Evolutionary conservation across 208 protist species (phyloP).

Genomic region (Leishmania tropica): DNA sequence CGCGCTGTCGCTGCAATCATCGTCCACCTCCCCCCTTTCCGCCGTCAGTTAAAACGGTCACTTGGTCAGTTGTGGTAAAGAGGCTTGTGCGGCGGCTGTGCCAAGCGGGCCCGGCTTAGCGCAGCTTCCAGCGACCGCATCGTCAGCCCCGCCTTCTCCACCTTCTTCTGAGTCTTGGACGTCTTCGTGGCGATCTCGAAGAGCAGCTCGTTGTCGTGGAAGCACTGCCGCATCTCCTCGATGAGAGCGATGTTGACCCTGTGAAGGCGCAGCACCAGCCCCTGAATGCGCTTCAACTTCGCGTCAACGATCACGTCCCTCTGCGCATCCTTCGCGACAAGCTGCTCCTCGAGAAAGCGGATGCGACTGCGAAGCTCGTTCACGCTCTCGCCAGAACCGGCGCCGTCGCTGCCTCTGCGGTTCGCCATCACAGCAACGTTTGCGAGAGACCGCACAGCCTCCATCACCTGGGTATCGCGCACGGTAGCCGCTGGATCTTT

Average conservation of each 20-base stretch:
- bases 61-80: slow-evolving; percentile 69
- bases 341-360: slow-evolving; percentile 41
- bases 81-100: slow-evolving; percentile 52
- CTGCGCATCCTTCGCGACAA: slow-evolving; percentile 67
- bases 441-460: slow-evolving; percentile 51
- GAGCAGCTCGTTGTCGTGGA: slow-evolving; percentile 60
- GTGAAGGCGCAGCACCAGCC: slow-evolving; percentile 70
- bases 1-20: not conserved
- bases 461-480: slow-evolving; percentile 39
- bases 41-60: not conserved
- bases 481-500: slow-evolving; percentile 17
- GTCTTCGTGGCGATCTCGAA: slow-evolving; percentile 58
- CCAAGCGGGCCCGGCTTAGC: slow-evolving; percentile 45
- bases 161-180: slow-evolving; percentile 52
- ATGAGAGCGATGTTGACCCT: slow-evolving; percentile 48
- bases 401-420: not conserved
- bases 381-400: not conserved
- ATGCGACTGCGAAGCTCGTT: slow-evolving; percentile 43
- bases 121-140: slow-evolving; percentile 52
- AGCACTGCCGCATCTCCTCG: slow-evolving; percentile 51
- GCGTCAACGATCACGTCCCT: slow-evolving; percentile 83
- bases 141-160: slow-evolving; percentile 46
- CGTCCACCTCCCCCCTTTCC: not conserved
- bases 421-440: slow-evolving; percentile 30
- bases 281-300: slow-evolving; percentile 89